Evolutionary conservation across 2,329 filamentous ascomycete species (phyloP).

Genomic region (Lomentospora prolificans): DNA sequence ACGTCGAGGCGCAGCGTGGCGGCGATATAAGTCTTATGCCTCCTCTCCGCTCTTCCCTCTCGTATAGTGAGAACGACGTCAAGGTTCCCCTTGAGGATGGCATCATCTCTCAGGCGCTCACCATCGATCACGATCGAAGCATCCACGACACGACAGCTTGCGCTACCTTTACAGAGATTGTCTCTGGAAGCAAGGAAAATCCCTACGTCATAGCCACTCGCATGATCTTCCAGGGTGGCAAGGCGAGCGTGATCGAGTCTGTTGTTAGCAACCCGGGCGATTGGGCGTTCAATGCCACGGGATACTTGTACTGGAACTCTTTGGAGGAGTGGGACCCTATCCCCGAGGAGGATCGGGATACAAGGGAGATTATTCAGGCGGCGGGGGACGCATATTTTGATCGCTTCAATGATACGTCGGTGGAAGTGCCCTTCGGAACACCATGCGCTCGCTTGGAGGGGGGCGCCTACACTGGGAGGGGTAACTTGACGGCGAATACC

Average conservation of each 20-base stretch:
- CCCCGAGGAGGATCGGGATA: constrained; percentile 20
- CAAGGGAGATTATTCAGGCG: constrained; percentile 23
- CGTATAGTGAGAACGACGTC: constrained; percentile 23
- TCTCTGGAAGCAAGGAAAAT: constrained; percentile 18
- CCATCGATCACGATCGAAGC: constrained; percentile 25
- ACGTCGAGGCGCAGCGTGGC: constrained; percentile 15
- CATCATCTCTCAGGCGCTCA: constrained; percentile 22
- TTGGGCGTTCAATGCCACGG: constrained; percentile 27
- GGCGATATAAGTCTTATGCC: constrained; percentile 12
- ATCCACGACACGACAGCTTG: constrained; percentile 24
- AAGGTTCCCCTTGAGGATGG: constrained; percentile 17
- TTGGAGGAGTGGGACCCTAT: constrained; percentile 23
- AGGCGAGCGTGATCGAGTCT: constrained; percentile 15
- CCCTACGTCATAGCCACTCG: constrained; percentile 29
- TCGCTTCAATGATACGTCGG: constrained; percentile 25
- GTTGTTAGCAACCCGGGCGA: constrained; percentile 24
- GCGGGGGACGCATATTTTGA: constrained; percentile 27
- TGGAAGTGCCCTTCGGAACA: constrained; percentile 25
- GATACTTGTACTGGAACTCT: constrained; percentile 23
- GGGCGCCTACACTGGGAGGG: constrained; percentile 21
- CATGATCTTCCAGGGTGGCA: constrained; percentile 17
- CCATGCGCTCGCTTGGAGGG: constrained; percentile 27
- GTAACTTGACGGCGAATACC: constrained; percentile 2
- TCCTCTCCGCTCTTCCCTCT: neutral
- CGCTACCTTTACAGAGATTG: constrained; percentile 25